Percentiles rank a stretch among this genome's conserved stretches.
These are phyloP conservation scores for Saccharomyces paradoxus DNA, from an alignment of 805 yeast species.

Conservation along the genomic window DNA sequence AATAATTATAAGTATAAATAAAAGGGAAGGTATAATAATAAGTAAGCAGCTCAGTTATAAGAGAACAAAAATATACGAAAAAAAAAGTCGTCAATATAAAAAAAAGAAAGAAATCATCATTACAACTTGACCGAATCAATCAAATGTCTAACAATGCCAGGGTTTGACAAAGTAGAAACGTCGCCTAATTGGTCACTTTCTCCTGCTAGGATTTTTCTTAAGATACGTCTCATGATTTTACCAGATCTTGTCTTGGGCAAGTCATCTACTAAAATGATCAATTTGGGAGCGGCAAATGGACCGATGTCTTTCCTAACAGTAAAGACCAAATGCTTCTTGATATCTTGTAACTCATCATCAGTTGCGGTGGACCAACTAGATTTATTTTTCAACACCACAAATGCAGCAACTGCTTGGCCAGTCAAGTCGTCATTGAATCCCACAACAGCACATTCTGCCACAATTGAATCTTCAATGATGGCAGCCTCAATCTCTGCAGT, in stretches of 20 bases:
- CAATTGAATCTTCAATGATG: constrained; percentile 58
- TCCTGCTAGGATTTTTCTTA: constrained; percentile 64
- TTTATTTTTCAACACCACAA: constrained; percentile 60
- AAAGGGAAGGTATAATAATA: not conserved
- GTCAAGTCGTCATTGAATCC: constrained; percentile 78
- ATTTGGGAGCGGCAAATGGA: constrained; percentile 79
- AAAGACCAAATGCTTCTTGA: constrained; percentile 55
- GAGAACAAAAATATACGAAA: not conserved
- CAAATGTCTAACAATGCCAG: constrained; percentile 60
- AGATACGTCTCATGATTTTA: constrained; percentile 79
- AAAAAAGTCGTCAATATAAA: not conserved
- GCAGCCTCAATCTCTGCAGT: constrained; percentile 87
- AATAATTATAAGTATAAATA: not conserved
- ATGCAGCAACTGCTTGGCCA: constrained; percentile 81
- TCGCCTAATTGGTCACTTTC: constrained; percentile 81
- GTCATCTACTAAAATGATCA: constrained; percentile 63
- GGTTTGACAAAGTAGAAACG: constrained; percentile 68
- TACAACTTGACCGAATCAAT: constrained; percentile 42
- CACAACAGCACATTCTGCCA: constrained; percentile 76
- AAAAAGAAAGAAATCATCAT: constrained; percentile 1
- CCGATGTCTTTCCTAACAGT: constrained; percentile 76
- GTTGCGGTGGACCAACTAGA: constrained; percentile 25
- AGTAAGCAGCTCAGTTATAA: not conserved
- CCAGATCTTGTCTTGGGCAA: constrained; percentile 84
- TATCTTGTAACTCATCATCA: constrained; percentile 41